Evolutionary conservation across 2,329 filamentous ascomycete genomes (phyloP), one percentile per base, ranked within the genome.

Genomic region (Talaromyces rugulosus): DNA sequence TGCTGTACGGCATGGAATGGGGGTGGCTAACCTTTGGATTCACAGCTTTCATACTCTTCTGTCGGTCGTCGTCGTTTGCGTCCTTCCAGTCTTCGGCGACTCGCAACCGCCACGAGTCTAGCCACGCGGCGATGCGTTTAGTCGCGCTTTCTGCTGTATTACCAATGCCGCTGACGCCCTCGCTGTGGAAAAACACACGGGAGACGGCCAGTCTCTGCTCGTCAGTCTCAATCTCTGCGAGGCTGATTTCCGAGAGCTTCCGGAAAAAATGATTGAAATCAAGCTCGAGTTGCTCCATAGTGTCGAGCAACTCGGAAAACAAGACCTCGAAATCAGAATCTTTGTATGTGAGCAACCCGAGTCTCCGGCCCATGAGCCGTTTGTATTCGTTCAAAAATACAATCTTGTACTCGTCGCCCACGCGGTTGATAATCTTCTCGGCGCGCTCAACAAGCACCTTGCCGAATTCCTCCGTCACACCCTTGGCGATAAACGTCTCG

Each of bases 261-360:
- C 96, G 85, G 83, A 98, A 98, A 73, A 96, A 95, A 70, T 96
- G 90, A 71, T 96, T 91, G 76, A 97, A 99, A 74, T 99, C 95
- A 2, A 99, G 79, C 71, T 96, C 90, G 18, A 93, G 79, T 1
- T 85, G 84, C 73, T 96, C 90, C 76, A 99, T 82, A 0, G 86
- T 87, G 72, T 97, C 92, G 0, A 99, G 82, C 11, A 91, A 77
- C 60, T 91, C 87, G n/a, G 89, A 92, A 72, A 94, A 95, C 2
- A 98, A 77, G 0, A 83, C 78, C 27, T 96, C 84, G 68, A 97
- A 96, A 73, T 97, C 94, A 0, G 81, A 81, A 4, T 90, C 85
- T 65, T 88, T 87, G 68, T 84, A 82, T 0, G 80, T 84, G 69
- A 86, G 87, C 4, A 98, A 81, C 0, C 95, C 95, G 0, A 99